These are phyloP conservation scores for Boletus sp. DNA, from an alignment of 768 basidiomycete genomes.

Conservation along the genomic window DNA sequence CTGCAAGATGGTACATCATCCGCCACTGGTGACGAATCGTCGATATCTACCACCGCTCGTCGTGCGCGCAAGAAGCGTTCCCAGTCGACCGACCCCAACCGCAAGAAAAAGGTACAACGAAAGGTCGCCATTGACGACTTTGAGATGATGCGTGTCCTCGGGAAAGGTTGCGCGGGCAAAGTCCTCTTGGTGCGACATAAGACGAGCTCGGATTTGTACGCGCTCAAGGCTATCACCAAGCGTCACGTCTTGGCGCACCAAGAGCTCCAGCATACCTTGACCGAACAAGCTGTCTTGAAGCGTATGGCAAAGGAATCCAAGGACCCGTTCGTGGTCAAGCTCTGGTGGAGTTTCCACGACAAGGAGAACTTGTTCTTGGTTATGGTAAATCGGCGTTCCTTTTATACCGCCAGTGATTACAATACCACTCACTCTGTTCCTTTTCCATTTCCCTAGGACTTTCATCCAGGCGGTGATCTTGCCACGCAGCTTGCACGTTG, in stretches of 20 bases:
- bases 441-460: conserved; percentile 54
- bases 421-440: conserved; percentile 9
- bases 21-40: conserved; percentile 65
- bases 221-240: conserved; percentile 98
- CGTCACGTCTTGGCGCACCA: conserved; percentile 95
- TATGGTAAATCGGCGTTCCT: conserved; percentile 55
- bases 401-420: conserved; percentile 9
- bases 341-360: conserved; percentile 98
- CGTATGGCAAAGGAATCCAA: conserved; percentile 85
- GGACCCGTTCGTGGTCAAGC: conserved; percentile 93
- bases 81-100: conserved; percentile 46
- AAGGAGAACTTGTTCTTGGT: conserved; percentile 96
- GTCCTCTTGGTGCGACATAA: conserved; percentile 89
- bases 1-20: conserved; percentile 53
- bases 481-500: conserved; percentile 96
- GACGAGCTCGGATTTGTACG: conserved; percentile 67
- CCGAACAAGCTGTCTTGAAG: conserved; percentile 93
- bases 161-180: conserved; percentile 97
- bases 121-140: conserved; percentile 89
- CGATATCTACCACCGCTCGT: conserved; percentile 54
- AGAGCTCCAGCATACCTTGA: conserved; percentile 93
- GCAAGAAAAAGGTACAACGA: conserved; percentile 51
- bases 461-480: conserved; percentile 93
- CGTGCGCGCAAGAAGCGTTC: conserved; percentile 53
- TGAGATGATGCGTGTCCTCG: conserved; percentile 94